These are phyloP conservation scores for Coemansia reversa DNA, from an alignment of 192 early-diverging fungal species.

Conservation along the genomic window DNA sequence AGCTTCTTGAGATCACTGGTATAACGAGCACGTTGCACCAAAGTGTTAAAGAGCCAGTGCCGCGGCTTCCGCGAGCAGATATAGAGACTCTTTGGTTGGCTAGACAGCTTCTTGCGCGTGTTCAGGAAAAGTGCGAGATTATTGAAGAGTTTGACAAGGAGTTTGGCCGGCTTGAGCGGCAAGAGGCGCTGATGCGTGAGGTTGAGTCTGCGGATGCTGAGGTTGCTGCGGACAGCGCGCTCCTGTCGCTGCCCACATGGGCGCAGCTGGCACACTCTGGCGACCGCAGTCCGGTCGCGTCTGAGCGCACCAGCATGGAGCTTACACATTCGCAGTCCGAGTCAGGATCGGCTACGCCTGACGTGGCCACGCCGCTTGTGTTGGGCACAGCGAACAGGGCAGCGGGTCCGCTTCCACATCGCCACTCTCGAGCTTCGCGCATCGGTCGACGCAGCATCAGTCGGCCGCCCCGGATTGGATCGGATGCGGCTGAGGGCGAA, in stretches of 20 bases:
- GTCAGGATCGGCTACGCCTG: constrained; percentile 44
- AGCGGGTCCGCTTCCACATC: constrained; percentile 27
- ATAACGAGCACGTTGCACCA: neutral
- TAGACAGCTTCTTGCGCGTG: constrained; percentile 41
- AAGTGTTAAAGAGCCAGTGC: neutral
- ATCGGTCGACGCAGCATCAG: constrained; percentile 52
- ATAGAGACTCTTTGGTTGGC: constrained; percentile 56
- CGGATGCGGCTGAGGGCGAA: constrained; percentile 26
- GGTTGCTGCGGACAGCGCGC: constrained; percentile 1
- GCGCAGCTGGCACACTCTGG: constrained; percentile 43
- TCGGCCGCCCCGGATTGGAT: constrained; percentile 20
- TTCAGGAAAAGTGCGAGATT: constrained; percentile 44
- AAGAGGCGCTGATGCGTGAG: constrained; percentile 46
- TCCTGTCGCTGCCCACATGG: constrained; percentile 45
- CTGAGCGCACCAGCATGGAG: constrained; percentile 51
- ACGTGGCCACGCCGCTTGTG: constrained; percentile 12
- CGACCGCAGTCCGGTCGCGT: constrained; percentile 37
- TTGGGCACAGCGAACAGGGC: constrained; percentile 18
- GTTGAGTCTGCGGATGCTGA: constrained; percentile 29
- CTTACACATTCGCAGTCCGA: constrained; percentile 40
- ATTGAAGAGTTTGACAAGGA: constrained; percentile 53
- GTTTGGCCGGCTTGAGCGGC: constrained; percentile 48
- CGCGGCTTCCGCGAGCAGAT: constrained; percentile 39
- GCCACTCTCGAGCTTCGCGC: constrained; percentile 51
- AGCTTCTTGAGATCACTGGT: constrained; percentile 40